Base-by-base conservation (phyloP, 768 basidiomycete genomes). In the Amanita muscaria region DNA sequence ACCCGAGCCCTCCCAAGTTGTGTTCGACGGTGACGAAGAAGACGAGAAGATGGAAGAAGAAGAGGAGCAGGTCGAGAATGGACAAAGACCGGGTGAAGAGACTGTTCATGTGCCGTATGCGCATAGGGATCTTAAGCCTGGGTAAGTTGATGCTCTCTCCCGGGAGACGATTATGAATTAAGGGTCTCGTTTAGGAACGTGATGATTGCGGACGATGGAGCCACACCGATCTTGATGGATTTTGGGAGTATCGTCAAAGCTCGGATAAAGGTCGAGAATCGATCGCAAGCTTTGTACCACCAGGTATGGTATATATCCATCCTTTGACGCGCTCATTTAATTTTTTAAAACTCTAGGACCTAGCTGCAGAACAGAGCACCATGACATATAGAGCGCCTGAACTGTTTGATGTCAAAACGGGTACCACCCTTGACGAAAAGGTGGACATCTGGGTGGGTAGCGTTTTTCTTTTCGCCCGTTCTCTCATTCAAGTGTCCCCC, bases 341-440 rank as follows among this genome's bases (percentile, higher is more conserved):
- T 6, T 6, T 29, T 29, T 12, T 6, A 29, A 6, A 12, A 6
- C 12, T 29, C 7, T 12, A 88, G 77, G 96, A 99, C 60, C 80
- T 94, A 51, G 96, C 96, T 2, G 91, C 90, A 14, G 96, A 99
- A 62, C 93, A 94, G 62, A 94, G 91, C 52, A 91, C 92, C 10
- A 98, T 99, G 96, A 88, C 96, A 0, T 99, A 94, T 56, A 82
- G 96, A 15, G 93, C 96, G 2, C 96, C 96, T 0, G 96, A 99
- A 58, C 70, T 99, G 16, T 99, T 97, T 59, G 96, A 99, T 54
- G 93, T 96, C 45, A 94, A 94, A 60, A 97, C 92, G 4, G 89
- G 88, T 18, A 67, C 75, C 31, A 77, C 70, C 1, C 64, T 98
- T 6, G 89, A 96, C 53, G 94, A 97, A 66, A 93, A 91, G 57